A percentile compares a stretch with the other conserved stretches of the same genome.
Evolutionary conservation across 345 rosid species (phyloP).

Genomic region (Eucalyptus tenuipes): DNA sequence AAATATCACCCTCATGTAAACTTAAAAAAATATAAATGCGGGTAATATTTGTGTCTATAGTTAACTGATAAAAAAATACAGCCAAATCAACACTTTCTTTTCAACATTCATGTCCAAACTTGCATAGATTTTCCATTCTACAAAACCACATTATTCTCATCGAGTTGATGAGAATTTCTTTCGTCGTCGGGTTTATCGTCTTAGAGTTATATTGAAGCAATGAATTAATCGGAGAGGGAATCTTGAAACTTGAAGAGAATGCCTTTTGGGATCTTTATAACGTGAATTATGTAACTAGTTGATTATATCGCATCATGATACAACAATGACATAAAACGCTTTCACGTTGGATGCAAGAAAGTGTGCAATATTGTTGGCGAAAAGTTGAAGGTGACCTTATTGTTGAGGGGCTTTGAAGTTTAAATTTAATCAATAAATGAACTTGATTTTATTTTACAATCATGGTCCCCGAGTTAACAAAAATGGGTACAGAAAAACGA

Average conservation of each 20-base stretch:
- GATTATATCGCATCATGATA: neutral
- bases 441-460: neutral
- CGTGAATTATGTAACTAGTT: accelerated
- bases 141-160: neutral
- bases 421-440: neutral
- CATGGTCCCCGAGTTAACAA: neutral
- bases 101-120: neutral
- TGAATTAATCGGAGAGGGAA: neutral
- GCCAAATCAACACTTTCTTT: neutral
- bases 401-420: neutral
- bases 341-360: neutral
- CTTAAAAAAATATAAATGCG: neutral
- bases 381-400: neutral
- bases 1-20: neutral
- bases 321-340: neutral
- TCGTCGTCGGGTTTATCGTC: accelerated
- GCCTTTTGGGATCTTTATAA: neutral
- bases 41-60: accelerated
- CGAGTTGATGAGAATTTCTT: neutral
- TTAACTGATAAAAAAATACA: neutral
- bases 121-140: neutral
- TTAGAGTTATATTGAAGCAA: neutral
- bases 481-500: neutral
- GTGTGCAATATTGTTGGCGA: neutral
- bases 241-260: neutral